A percentile compares a stretch with the other conserved stretches of the same genome.
phyloP scores from a whole-genome alignment of 1,284 basidiomycete genomes.

The Ustilago tritici region DNA sequence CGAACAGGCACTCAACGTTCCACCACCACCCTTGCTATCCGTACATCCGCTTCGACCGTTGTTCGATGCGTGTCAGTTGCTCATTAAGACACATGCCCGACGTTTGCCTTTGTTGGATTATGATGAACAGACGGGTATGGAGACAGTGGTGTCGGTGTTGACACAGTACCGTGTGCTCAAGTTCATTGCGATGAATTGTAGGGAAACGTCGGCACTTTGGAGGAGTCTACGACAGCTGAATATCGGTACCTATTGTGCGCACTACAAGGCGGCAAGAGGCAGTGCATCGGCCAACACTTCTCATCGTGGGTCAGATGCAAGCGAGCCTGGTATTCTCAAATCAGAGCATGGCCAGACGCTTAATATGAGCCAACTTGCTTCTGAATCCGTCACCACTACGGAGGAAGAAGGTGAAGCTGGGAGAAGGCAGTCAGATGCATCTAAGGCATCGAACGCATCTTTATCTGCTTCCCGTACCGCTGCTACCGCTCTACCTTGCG shows the following conservation, averaged over 20 bases:
- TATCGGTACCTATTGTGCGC: constrained; percentile 88
- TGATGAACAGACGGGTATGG: constrained; percentile 92
- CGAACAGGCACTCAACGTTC: constrained; percentile 90
- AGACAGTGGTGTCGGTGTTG: constrained; percentile 93
- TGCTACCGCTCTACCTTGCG: background rate
- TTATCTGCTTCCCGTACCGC: constrained; percentile 12
- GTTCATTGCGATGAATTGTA: constrained; percentile 91
- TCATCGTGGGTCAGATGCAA: constrained; percentile 41
- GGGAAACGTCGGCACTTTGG: constrained; percentile 71
- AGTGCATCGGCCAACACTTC: constrained; percentile 2
- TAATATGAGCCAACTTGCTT: constrained; percentile 29
- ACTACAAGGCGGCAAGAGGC: constrained; percentile 11
- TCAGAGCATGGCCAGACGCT: constrained; percentile 4
- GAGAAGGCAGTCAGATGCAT: constrained; percentile 16
- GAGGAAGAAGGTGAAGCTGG: background rate
- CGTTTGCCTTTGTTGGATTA: constrained; percentile 92
- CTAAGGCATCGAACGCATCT: background rate
- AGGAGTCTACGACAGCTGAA: constrained; percentile 84
- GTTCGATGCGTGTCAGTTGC: constrained; percentile 87
- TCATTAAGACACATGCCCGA: constrained; percentile 95
- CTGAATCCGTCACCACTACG: background rate
- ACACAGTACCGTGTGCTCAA: constrained; percentile 98
- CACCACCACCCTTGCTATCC: constrained; percentile 87
- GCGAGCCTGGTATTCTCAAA: constrained; percentile 35
- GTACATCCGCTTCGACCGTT: constrained; percentile 88